These are phyloP conservation scores for Neonectria sp. DNA, from an alignment of 2,329 filamentous ascomycete genomes.

Conservation along the genomic window DNA sequence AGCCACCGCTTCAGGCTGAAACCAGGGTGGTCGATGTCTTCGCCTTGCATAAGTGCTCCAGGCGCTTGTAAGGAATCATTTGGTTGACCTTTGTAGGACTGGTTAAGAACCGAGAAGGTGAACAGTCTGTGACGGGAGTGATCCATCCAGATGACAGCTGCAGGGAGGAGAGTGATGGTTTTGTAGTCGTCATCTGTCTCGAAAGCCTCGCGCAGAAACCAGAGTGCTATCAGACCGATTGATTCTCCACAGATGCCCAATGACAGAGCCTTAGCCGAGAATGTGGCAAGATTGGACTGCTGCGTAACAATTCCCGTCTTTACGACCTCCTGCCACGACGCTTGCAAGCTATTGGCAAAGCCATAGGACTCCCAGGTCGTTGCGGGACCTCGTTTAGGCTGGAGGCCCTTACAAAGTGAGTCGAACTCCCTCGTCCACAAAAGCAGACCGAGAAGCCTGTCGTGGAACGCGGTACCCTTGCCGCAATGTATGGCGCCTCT, in stretches of 20 bases:
- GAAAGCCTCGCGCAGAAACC: slow-evolving; percentile 20
- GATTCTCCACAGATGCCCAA: neutral
- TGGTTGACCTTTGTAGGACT: neutral
- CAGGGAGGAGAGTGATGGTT: neutral
- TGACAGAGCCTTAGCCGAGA: slow-evolving; percentile 16
- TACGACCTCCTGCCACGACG: slow-evolving; percentile 1
- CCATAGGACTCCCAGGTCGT: slow-evolving; percentile 23
- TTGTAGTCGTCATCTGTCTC: neutral
- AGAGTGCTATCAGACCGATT: neutral
- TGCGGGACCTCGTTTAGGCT: too few species aligned
- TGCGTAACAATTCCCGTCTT: neutral
- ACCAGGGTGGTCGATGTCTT: neutral
- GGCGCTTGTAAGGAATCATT: fast-evolving
- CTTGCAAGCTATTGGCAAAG: slow-evolving; percentile 13
- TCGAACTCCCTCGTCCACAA: slow-evolving; percentile 20
- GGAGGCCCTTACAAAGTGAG: neutral
- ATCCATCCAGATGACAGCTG: slow-evolving; percentile 18
- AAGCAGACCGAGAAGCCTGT: slow-evolving; percentile 11
- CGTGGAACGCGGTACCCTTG: slow-evolving; percentile 13
- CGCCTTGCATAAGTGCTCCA: neutral
- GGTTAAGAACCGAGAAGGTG: neutral
- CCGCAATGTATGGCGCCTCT: neutral
- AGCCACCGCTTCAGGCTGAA: slow-evolving; percentile 18
- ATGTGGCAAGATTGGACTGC: slow-evolving; percentile 13
- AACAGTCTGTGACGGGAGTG: slow-evolving; percentile 3